Evolutionary conservation across 202 grass and related monocot genomes (phyloP).

Genomic region (Alloteropsis angusta): DNA sequence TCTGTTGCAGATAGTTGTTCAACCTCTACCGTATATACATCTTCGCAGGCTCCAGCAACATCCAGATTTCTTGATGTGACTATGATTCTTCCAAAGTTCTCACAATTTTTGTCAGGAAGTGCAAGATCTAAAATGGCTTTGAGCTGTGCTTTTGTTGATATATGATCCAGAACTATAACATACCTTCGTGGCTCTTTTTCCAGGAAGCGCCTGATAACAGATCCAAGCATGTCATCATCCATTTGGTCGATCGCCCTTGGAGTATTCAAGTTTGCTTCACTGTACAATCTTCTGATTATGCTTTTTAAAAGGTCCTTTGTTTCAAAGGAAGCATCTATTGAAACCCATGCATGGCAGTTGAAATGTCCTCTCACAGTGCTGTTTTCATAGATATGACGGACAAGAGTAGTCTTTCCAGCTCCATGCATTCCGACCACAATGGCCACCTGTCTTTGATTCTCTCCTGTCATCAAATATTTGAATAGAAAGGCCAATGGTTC

Average conservation of each 20-base stretch:
- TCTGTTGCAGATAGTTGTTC: neutral
- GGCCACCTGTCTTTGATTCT: neutral
- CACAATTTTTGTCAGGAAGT: neutral
- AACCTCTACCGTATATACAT: neutral
- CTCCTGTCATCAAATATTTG: neutral
- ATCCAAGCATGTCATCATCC: conserved; percentile 4
- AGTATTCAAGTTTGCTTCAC: neutral
- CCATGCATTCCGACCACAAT: conserved; percentile 24
- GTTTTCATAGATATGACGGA: conserved; percentile 16
- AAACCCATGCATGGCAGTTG: conserved; percentile 18
- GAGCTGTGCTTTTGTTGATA: neutral
- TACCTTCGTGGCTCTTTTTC: neutral
- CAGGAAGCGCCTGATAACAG: neutral
- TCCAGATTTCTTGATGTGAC: neutral
- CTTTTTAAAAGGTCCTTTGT: neutral
- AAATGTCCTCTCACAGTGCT: conserved; percentile 14
- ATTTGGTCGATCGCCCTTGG: neutral
- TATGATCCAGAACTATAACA: conserved; percentile 5
- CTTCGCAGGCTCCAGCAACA: neutral
- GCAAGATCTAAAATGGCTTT: neutral
- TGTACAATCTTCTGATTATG: neutral
- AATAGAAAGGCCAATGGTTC: neutral
- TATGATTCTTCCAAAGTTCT: conserved; percentile 8
- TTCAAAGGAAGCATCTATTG: neutral
- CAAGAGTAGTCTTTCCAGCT: conserved; percentile 26